Evolutionary conservation across 2,329 filamentous ascomycete genomes (phyloP), one percentile per base, ranked within the genome.

Genomic region (Cercospora sp.): DNA sequence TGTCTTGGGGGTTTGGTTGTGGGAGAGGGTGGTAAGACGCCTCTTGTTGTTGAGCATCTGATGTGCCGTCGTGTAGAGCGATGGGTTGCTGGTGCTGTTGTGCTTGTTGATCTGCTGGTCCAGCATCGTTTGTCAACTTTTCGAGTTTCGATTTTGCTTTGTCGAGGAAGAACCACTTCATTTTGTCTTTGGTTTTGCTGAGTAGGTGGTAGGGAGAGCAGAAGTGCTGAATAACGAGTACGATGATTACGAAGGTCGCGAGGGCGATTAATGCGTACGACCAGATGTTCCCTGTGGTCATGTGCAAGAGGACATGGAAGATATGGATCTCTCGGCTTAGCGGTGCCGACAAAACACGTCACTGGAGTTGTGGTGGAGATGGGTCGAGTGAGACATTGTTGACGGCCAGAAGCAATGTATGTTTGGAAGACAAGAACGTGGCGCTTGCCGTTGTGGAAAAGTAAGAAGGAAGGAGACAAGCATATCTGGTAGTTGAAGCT

Each of bases 1-100:
- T 79, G 62, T 80, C 82, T 64, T 77, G 72, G 1, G 75, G 64
- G 5, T 79, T 80, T 5, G 81, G 80, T 67, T 63, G 75, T 72
- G 68, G 78, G 67, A 85, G 60, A 53, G 64, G 30, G 5, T 31
- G 31, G 55, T 31, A 59, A 12, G 55, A 59, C n/a, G 63, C 48
- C 51, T 73, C 45, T 36, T 36, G 68, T 45, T 69, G 69, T 48
- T 63, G 71, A 51, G 70, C 67, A 30, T 74, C 71, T 8, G 63
- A 62, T 60, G 63, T 55, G 26, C 31, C 42, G 48, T 63, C 45
- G n/a, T 53, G 30, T 30, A 28, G 20, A 48, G 30, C 31, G 33
- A 58, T n/a, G 9, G 53, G 26, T 20, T 31, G 62, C 53, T 59
- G 53, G 36, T 64, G 62, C 7, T 26, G 8, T 16, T 26, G 3